These are phyloP conservation scores for Albizia julibrissin DNA, from an alignment of 306 rosid genomes.

Conservation along the genomic window DNA sequence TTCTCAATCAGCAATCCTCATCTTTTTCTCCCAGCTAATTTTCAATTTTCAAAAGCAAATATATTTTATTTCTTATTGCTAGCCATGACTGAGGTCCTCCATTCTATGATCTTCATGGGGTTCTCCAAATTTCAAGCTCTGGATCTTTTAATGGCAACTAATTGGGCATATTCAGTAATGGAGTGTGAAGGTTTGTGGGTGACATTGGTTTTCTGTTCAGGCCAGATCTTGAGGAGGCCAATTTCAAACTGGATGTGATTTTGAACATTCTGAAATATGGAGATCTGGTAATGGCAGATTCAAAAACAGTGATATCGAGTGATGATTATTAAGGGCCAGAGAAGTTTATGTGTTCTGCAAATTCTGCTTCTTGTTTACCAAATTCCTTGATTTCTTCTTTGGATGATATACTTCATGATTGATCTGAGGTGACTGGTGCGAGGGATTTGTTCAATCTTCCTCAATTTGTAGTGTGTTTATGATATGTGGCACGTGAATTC, in stretches of 20 bases:
- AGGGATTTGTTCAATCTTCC: background rate
- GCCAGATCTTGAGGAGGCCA: background rate
- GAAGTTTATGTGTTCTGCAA: background rate
- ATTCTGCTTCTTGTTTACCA: background rate
- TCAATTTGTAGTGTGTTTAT: background rate
- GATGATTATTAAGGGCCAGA: background rate
- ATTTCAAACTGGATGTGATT: background rate
- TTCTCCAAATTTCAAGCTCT: background rate
- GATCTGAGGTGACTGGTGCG: background rate
- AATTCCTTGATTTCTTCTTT: background rate
- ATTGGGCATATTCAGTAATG: background rate
- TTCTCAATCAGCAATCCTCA: background rate
- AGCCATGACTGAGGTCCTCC: background rate
- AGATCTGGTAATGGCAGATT: background rate
- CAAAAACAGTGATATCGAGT: background rate
- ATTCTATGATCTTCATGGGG: background rate
- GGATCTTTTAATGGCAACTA: background rate
- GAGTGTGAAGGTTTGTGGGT: background rate
- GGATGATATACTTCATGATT: background rate
- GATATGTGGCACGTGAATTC: background rate
- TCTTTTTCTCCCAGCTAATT: background rate
- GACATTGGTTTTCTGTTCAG: background rate
- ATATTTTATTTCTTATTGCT: background rate
- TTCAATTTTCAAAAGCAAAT: background rate
- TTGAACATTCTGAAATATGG: background rate